A percentile compares a stretch with the other conserved stretches of the same genome.
Evolutionary conservation across 352 stramenopile species (phyloP).

Genomic region (Phytopythium ostracodes): DNA sequence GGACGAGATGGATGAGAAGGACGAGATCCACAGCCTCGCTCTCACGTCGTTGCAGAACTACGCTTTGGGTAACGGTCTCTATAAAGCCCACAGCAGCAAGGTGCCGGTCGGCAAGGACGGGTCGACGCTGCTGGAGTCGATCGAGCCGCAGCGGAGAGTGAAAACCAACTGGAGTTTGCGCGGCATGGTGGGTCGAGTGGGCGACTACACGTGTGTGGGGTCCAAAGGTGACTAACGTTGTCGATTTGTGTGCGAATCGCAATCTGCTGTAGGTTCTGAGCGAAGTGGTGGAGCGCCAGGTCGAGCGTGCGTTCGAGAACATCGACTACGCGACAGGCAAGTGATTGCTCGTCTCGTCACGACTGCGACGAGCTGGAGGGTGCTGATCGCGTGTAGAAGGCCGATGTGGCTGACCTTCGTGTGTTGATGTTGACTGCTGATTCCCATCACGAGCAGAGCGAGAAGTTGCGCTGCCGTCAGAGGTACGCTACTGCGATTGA

Average conservation of each 20-base stretch:
- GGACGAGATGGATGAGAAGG: constrained; percentile 18
- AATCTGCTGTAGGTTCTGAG: not conserved
- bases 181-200: not conserved
- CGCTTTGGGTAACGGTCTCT: no score
- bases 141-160: constrained; percentile 21
- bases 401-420: not conserved
- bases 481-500: constrained; percentile 31
- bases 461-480: constrained; percentile 35
- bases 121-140: constrained; percentile 43
- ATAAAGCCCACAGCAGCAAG: no score
- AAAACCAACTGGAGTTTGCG: not conserved
- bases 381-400: not conserved
- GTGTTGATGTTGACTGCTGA: not conserved
- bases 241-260: not conserved
- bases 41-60: not conserved
- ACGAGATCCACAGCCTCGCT: constrained; percentile 7
- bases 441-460: constrained; percentile 21
- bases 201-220: not conserved
- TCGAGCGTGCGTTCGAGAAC: constrained; percentile 46
- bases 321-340: constrained; percentile 34
- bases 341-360: no score
- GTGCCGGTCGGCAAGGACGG: constrained; percentile 17
- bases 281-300: not conserved
- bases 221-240: not conserved
- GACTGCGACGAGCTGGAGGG: not conserved